Evolutionary conservation across 345 rosid species (phyloP).

Genomic region (Eucalyptus curtisii): DNA sequence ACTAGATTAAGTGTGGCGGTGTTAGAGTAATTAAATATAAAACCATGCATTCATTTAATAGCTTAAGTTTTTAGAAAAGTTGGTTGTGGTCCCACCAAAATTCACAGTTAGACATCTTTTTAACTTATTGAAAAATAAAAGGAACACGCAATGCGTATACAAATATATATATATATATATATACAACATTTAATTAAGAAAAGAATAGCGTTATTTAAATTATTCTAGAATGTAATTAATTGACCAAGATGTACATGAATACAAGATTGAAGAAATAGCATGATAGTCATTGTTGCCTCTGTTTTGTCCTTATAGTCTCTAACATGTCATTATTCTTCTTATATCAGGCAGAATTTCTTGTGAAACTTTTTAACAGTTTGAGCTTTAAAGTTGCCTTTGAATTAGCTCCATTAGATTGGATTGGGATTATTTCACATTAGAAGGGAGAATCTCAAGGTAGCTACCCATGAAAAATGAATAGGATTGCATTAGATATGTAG

Average conservation of each 20-base stretch:
- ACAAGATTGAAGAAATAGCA: not conserved
- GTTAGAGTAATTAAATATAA: no score
- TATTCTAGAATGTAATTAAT: not conserved
- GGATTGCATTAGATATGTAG: not conserved
- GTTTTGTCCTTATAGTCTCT: not conserved
- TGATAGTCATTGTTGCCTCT: not conserved
- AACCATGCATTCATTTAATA: accelerated
- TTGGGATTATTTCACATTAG: not conserved
- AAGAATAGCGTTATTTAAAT: not conserved
- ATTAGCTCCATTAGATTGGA: accelerated
- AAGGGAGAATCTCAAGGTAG: not conserved
- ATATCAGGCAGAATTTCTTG: not conserved
- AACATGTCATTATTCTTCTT: not conserved
- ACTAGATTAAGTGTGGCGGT: accelerated
- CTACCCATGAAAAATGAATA: not conserved
- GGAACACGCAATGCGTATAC: not conserved
- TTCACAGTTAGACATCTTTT: not conserved
- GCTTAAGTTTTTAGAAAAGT: accelerated
- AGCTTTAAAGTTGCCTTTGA: not conserved
- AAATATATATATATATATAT: no score
- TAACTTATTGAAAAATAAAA: not conserved
- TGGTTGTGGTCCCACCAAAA: accelerated
- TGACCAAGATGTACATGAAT: not conserved
- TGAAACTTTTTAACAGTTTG: not conserved
- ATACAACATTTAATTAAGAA: not conserved